These are phyloP conservation scores for Pueraria montana DNA, from an alignment of 306 rosid genomes.

Conservation along the genomic window DNA sequence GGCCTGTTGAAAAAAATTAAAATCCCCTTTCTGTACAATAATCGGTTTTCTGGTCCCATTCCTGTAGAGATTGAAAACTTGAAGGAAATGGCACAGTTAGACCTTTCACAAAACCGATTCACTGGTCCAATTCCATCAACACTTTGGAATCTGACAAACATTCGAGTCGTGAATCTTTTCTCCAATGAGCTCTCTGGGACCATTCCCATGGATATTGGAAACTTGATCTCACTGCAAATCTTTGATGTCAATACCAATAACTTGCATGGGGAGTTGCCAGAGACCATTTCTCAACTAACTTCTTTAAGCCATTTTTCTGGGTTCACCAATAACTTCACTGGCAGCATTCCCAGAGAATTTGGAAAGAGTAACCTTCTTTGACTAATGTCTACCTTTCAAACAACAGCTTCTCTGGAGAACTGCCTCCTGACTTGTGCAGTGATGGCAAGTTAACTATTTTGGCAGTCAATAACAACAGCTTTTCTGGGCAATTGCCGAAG, in stretches of 20 bases:
- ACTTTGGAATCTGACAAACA: conserved; percentile 55
- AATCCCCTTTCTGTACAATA: conserved; percentile 42
- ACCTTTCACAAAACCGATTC: conserved; percentile 58
- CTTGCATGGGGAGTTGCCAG: conserved; percentile 66
- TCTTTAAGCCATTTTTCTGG: conserved; percentile 53
- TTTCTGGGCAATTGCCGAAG: conserved; percentile 67
- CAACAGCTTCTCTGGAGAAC: conserved; percentile 73
- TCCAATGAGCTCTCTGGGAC: conserved; percentile 59
- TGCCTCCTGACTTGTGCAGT: conserved; percentile 69
- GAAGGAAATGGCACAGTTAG: conserved; percentile 48
- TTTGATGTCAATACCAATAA: conserved; percentile 62
- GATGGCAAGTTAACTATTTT: conserved; percentile 43
- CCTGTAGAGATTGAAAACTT: conserved; percentile 59
- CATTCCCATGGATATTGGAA: conserved; percentile 69
- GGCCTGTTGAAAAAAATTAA: conserved; percentile 62
- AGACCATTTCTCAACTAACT: conserved; percentile 52
- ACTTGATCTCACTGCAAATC: conserved; percentile 49
- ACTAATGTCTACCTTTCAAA: conserved; percentile 53
- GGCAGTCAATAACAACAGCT: conserved; percentile 56
- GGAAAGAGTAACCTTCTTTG: conserved; percentile 67
- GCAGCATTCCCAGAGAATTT: conserved; percentile 65
- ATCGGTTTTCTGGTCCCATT: conserved; percentile 52
- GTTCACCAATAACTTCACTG: conserved; percentile 64
- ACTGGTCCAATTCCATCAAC: conserved; percentile 60
- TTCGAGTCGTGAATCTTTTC: conserved; percentile 49